Conservation (phyloP, 1,284 basidiomycete genomes). For the Leccinum subrobustum region DNA sequence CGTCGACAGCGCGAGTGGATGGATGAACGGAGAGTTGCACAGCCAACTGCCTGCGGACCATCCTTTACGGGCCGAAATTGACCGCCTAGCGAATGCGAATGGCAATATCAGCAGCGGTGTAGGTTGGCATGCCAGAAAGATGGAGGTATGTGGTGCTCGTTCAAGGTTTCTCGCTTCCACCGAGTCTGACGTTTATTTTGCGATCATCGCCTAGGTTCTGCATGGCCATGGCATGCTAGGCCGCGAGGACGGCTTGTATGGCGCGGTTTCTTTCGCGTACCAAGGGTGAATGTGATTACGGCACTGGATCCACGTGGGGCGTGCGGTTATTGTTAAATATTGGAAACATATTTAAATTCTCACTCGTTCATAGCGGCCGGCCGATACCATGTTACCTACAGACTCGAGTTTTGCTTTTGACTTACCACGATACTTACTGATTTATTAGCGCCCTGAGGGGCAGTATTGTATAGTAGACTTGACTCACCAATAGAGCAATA, state of each 20-base stretch:
- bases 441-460: background rate
- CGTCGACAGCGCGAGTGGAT: constrained; percentile 84
- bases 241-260: constrained; percentile 89
- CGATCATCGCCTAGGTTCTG: constrained; percentile 51
- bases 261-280: constrained; percentile 90
- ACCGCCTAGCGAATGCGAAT: constrained; percentile 75
- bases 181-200: constrained; percentile 4
- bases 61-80: constrained; percentile 66
- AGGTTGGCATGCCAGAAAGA: constrained; percentile 96
- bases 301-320: constrained; percentile 44
- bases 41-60: constrained; percentile 65
- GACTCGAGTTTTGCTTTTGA: background rate
- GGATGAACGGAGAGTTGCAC: constrained; percentile 58
- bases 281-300: constrained; percentile 56
- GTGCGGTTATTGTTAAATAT: background rate
- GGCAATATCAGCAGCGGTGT: constrained; percentile 88
- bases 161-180: background rate
- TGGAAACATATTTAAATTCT: background rate
- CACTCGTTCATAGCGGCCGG: background rate
- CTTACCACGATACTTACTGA: background rate
- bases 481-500: background rate
- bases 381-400: background rate
- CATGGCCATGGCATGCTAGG: constrained; percentile 90
- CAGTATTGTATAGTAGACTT: background rate
- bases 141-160: constrained; percentile 71